Evolutionary conservation across 2,329 filamentous ascomycete genomes (phyloP), one percentile per base, ranked within the genome.

Genomic region (Talaromyces amestolkiae): DNA sequence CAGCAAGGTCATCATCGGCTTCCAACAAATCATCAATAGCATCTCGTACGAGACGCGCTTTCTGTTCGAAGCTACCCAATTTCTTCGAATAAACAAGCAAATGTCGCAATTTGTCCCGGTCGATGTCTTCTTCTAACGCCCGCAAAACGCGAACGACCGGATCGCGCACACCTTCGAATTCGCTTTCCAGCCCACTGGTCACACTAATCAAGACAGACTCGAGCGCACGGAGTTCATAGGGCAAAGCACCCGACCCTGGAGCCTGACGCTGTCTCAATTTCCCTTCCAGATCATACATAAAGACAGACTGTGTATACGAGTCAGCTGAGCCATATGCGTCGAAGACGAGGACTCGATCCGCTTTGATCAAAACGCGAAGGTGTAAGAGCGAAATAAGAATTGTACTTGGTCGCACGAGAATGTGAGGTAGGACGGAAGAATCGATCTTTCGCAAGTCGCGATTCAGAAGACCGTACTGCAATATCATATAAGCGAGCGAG

Each of bases 381-480:
- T 99, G 95, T n/a, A 98, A 87, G 11, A 99, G 85, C 74, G 98
- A 99, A 71, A 99, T 91, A 1, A 99, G 85, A 68, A 99, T 98
- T 4, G 94, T 92, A 8, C 91, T 93, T 7, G 92, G 93, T 39
- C 95, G 92, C 69, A 99, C 89, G 69, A 98, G 89, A 65, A 99
- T 98, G 74, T 97, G 93, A 9, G 95, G 95, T 24, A 99, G 86
- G 67, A 96, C 91, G 66, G 92, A 97, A 15, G 93, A 97, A 77
- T 99, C 95, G 74, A 99, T 97, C 80, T 99, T 99, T 72, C 95
- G 91, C 65, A 99, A 83, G 82, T 99, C 95, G 68, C 95, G 93
- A 64, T 95, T 94, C 58, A 97, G 85, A 31, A 98, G 85, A 49
- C 93, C 93, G 76, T 97, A 97, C 91, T 94, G 69, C 70, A 66